phyloP scores from a whole-genome alignment of 2,329 filamentous ascomycete genomes.

The Scleromitrula shiraiana region DNA sequence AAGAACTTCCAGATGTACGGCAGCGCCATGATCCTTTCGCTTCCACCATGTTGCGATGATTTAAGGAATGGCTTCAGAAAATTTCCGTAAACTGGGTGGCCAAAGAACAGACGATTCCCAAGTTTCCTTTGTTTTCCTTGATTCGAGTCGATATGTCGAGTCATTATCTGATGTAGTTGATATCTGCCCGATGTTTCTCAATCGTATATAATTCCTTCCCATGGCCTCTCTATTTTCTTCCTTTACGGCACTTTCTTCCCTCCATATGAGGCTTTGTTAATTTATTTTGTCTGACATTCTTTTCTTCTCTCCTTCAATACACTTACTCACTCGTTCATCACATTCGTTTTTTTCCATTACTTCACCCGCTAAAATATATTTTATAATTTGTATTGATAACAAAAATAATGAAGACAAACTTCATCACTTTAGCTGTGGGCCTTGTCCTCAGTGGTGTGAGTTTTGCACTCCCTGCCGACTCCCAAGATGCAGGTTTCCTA shows the following conservation, averaged over 20 bases:
- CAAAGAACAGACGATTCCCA: neutral
- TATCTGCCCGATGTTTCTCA: neutral
- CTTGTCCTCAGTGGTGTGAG: slow-evolving; percentile 7
- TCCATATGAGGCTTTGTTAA: neutral
- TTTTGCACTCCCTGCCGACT: slow-evolving; percentile 4
- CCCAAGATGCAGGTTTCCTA: slow-evolving; percentile 8
- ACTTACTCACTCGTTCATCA: neutral
- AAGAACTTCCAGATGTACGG: neutral
- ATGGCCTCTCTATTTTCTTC: neutral
- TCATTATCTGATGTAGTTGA: neutral
- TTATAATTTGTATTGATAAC: slow-evolving; percentile 1
- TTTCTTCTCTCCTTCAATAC: neutral
- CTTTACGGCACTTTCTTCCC: neutral
- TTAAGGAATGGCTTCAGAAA: neutral
- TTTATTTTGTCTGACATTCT: neutral
- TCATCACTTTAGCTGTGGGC: slow-evolving; percentile 6
- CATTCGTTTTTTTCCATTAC: neutral
- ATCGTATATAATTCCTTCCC: neutral
- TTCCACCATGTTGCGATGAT: neutral
- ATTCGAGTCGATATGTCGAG: neutral
- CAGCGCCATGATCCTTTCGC: neutral
- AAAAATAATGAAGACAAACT: slow-evolving; percentile 5
- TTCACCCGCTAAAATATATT: neutral
- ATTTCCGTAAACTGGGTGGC: neutral
- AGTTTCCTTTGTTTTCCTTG: neutral